These are phyloP conservation scores for Ilex aquifolium DNA, from an alignment of 257 asterid species.

Conservation along the genomic window DNA sequence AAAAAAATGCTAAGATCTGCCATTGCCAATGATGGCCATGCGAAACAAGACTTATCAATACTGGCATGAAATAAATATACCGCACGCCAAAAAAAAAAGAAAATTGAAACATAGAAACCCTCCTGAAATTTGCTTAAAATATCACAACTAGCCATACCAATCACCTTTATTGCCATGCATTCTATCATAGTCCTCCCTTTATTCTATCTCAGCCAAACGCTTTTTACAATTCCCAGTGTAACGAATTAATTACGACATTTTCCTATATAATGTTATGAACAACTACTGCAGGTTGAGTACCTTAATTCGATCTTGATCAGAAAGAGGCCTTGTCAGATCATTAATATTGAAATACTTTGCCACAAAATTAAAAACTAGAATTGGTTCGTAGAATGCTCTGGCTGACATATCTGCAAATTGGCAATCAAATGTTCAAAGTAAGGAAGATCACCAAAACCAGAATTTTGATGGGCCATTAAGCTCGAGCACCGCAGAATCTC, in stretches of 20 bases:
- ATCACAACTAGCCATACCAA: neutral
- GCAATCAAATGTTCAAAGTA: neutral
- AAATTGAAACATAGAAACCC: no score
- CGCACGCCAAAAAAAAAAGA: no score
- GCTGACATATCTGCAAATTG: conserved; percentile 73
- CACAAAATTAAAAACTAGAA: conserved; percentile 35
- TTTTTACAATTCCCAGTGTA: neutral
- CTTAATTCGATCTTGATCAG: conserved; percentile 68
- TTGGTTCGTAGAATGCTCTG: conserved; percentile 57
- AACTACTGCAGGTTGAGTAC: conserved; percentile 17
- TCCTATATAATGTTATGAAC: no score
- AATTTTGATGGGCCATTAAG: neutral
- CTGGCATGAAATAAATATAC: neutral
- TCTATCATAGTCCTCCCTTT: neutral
- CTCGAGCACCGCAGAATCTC: neutral
- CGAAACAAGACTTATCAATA: neutral
- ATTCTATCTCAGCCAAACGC: neutral
- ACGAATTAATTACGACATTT: no score
- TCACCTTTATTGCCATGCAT: no score
- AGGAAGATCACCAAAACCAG: neutral
- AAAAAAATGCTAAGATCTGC: neutral
- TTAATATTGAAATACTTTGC: conserved; percentile 21
- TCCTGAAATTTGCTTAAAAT: neutral
- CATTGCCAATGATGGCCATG: neutral
- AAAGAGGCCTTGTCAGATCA: conserved; percentile 27